phyloP scores from a whole-genome alignment of 768 basidiomycete species.

The Mycena epipterygia region DNA sequence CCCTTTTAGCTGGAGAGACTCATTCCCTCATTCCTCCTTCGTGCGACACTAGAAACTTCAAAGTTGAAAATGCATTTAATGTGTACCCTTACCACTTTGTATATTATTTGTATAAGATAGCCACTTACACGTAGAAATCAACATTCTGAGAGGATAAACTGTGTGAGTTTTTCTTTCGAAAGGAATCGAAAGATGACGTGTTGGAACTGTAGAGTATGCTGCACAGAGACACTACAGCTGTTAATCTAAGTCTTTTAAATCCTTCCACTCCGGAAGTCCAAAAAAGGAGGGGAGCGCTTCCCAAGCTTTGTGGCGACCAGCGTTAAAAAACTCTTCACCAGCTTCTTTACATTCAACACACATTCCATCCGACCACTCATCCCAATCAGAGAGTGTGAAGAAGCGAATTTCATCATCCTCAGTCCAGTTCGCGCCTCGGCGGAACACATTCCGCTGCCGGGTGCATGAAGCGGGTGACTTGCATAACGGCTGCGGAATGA shows the following conservation, averaged over 20 bases:
- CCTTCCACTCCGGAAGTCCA: not conserved
- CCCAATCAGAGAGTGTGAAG: not conserved
- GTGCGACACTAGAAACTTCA: too few relatives aligned
- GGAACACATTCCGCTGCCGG: not conserved
- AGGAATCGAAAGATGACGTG: too few relatives aligned
- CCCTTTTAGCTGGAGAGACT: not conserved
- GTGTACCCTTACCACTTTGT: too few relatives aligned
- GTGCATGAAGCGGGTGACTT: not conserved
- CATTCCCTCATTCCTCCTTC: too few relatives aligned
- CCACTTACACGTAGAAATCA: too few relatives aligned
- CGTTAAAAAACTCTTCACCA: not conserved
- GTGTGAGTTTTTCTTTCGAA: too few relatives aligned
- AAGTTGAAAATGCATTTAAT: too few relatives aligned
- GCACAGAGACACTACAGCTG: too few relatives aligned
- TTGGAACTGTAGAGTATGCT: too few relatives aligned
- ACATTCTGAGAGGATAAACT: too few relatives aligned
- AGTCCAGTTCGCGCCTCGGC: not conserved
- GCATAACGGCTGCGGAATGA: not conserved
- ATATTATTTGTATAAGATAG: too few relatives aligned
- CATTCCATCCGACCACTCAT: not conserved
- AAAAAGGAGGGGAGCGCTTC: slow-evolving; percentile 5
- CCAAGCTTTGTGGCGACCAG: not conserved
- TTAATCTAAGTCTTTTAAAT: not conserved
- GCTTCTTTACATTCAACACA: not conserved
- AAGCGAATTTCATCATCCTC: too few relatives aligned